Percentiles rank a stretch among this genome's conserved stretches.
These are phyloP conservation scores for Mycena sp. DNA, from an alignment of 1,284 basidiomycete genomes.

Conservation along the genomic window DNA sequence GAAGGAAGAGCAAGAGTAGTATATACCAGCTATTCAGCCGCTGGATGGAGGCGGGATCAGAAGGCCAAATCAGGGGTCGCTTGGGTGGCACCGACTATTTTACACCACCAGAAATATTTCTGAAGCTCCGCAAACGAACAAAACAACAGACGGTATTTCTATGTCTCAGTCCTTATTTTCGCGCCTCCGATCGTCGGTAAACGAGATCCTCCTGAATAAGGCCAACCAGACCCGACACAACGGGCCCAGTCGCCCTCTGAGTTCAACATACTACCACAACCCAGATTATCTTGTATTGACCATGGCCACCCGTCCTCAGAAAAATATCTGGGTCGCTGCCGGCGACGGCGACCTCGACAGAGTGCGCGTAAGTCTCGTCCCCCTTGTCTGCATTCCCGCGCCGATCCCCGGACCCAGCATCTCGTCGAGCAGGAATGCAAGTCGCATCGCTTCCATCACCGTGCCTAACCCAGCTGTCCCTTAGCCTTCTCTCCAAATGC, in stretches of 20 bases:
- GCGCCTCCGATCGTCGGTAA: conserved; percentile 27
- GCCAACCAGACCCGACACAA: not conserved
- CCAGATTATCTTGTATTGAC: not conserved
- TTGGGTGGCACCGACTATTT: not conserved
- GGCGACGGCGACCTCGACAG: conserved; percentile 81
- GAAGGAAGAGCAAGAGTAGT: conserved; percentile 10
- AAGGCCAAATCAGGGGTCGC: conserved; percentile 27
- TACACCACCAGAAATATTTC: not conserved
- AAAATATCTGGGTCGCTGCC: conserved; percentile 94
- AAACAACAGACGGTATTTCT: not conserved
- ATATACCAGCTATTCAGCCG: conserved; percentile 6
- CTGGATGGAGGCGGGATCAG: conserved; percentile 15
- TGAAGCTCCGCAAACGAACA: not conserved
- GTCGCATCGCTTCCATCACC: conserved; percentile 43
- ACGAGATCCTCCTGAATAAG: conserved; percentile 16
- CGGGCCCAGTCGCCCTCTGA: not conserved
- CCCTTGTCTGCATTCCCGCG: conserved; percentile 15
- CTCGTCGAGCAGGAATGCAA: conserved; percentile 68
- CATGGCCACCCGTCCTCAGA: conserved; percentile 44
- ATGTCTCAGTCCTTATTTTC: not conserved
- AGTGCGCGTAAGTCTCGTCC: conserved; percentile 53
- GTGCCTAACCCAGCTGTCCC: conserved; percentile 42
- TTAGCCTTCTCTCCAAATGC: conserved; percentile 81
- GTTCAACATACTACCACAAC: conserved; percentile 1
- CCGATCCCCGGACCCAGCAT: conserved; percentile 51